A percentile compares a stretch with the other conserved stretches of the same genome.
Conservation (phyloP, 164 flowering plant species). For the Euptelea pleiosperma region DNA sequence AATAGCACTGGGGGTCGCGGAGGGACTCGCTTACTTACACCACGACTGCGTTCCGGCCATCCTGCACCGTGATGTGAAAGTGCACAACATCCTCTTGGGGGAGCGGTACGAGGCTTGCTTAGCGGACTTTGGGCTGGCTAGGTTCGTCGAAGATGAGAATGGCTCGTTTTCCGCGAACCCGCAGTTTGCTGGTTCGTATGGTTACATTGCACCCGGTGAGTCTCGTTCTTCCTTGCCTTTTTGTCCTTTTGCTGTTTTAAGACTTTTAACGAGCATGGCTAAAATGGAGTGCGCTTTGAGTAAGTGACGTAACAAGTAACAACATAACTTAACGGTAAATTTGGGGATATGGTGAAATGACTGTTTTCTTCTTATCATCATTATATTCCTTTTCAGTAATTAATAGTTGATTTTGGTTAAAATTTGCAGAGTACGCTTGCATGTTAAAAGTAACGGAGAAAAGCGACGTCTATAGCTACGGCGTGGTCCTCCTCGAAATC, state of each 20-base stretch:
- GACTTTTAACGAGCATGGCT: no score
- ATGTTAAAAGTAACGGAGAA: conserved; percentile 65
- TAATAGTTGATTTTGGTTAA: no score
- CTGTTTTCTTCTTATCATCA: no score
- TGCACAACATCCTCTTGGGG: conserved; percentile 63
- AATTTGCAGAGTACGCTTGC: conserved; percentile 57
- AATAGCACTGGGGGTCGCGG: conserved; percentile 74
- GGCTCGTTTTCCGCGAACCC: conserved; percentile 47
- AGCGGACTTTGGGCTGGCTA: conserved; percentile 82
- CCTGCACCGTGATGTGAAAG: conserved; percentile 83
- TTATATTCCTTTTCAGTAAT: no score
- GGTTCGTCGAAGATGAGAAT: conserved; percentile 47
- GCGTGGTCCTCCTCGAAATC: conserved; percentile 70
- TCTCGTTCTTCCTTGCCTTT: neutral
- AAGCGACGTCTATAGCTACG: conserved; percentile 79
- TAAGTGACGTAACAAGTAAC: no score
- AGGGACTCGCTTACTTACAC: conserved; percentile 75
- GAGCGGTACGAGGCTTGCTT: conserved; percentile 61
- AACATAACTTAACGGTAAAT: no score
- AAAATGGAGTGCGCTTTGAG: no score
- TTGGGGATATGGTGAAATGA: no score
- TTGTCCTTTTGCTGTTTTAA: no score
- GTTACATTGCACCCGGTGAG: conserved; percentile 86
- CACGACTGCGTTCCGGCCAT: conserved; percentile 81
- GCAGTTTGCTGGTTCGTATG: conserved; percentile 80